Base-by-base conservation (phyloP, 2,329 filamentous ascomycete genomes). In the Talaromyces amestolkiae region DNA sequence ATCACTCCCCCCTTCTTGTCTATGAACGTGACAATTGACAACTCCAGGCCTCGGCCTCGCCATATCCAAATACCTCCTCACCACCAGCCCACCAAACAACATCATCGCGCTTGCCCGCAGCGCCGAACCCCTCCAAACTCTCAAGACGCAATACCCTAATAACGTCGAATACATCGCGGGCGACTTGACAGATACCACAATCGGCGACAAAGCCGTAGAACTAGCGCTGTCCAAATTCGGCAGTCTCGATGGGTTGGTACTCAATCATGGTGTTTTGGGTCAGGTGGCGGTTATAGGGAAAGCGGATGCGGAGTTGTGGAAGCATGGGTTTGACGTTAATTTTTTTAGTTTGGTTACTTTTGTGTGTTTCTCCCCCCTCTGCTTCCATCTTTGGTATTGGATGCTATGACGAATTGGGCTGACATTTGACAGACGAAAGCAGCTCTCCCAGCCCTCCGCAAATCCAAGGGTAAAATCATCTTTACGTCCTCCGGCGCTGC, bases 201-300 rank as follows among this genome's bases (percentile, higher is more conserved):
- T 90, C 33, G 85, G 87, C 3, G 77, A 83, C 1, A 85, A 85
- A 73, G 85, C 90, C 4, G 86, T 92, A 4, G 82, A 89, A 3
- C 78, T 88, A 0, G 90, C 93, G 0, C 73, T 90, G 11, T 79
- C 85, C 33, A 80, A 85, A 0, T 98, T 92, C 76, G 89, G 89
- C 10, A 54, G 60, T 2, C 79, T 99, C 4, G 93, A 99, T 74
- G 90, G 89, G 1, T 76, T 99, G 53, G 87, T 99, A 13, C 81
- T 98, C 68, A 98, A 98, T 77, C 95, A 99, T 75, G 93, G 93
- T 22, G 83, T 88, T 0, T 79, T 99, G 53, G 85, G 87, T n/a
- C 91, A 92, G 1, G 88, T 96, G 49, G 87, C 86, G 60, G 87
- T 86, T 65, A 80, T 98, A 53, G 87, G 81, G 3, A 86, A 94